Conservation (phyloP, 2,329 filamentous ascomycete genomes). For the Colletotrichum sp. region DNA sequence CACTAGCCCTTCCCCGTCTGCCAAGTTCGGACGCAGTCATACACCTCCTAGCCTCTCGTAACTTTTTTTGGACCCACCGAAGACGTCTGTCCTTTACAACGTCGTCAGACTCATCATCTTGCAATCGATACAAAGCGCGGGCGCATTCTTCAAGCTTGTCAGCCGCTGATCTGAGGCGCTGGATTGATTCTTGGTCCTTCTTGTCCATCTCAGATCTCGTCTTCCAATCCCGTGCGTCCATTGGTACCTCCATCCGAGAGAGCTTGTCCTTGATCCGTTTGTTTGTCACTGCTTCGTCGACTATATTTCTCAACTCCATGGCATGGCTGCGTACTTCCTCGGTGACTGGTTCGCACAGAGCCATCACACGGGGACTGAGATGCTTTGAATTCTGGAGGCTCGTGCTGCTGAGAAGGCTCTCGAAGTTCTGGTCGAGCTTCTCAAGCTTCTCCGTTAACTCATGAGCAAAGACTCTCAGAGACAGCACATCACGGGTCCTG, state of each 20-base stretch:
- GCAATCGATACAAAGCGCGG: neutral
- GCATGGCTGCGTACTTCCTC: neutral
- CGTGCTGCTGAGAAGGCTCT: neutral
- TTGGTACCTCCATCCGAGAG: neutral
- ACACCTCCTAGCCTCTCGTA: neutral
- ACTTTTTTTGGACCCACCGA: neutral
- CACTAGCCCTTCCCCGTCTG: neutral
- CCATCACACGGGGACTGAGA: neutral
- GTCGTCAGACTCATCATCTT: neutral
- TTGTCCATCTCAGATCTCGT: neutral
- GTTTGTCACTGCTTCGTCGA: neutral
- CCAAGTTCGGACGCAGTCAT: neutral
- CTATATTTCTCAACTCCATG: neutral
- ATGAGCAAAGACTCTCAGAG: neutral
- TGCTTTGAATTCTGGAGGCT: neutral
- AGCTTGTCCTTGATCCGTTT: neutral
- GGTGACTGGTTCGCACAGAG: neutral
- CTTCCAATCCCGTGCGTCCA: neutral
- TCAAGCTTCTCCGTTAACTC: neutral
- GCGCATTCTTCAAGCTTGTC: neutral
- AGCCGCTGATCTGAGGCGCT: neutral
- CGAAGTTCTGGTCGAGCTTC: neutral
- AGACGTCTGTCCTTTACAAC: neutral
- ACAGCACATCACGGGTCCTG: neutral
- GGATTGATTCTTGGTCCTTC: neutral